Percentiles rank a stretch among this genome's conserved stretches.
phyloP scores from a whole-genome alignment of 2,329 filamentous ascomycete genomes.

The Alternaria postmessia region DNA sequence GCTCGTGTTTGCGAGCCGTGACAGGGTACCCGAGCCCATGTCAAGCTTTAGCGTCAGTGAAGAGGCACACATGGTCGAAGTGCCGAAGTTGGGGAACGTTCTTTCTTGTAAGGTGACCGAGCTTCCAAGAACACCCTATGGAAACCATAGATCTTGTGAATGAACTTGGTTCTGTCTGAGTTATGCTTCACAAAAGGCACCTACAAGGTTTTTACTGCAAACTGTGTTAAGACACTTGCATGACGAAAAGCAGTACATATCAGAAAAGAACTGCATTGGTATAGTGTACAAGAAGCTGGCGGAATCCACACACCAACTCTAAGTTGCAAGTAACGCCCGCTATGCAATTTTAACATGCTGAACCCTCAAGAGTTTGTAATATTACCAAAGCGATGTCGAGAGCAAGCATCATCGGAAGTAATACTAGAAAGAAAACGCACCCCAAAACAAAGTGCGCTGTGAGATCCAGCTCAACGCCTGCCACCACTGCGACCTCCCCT shows the following conservation, averaged over 20 bases:
- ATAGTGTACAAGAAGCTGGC: slow-evolving; percentile 8
- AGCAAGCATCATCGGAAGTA: neutral
- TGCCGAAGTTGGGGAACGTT: neutral
- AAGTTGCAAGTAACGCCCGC: slow-evolving; percentile 15
- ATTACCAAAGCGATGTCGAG: neutral
- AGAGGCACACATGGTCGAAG: neutral
- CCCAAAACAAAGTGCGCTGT: neutral
- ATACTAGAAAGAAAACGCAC: neutral
- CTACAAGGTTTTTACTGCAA: neutral
- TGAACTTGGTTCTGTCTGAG: neutral
- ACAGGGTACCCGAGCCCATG: too few species aligned
- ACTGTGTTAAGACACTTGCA: neutral
- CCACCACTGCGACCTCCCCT: slow-evolving; percentile 35
- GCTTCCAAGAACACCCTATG: neutral
- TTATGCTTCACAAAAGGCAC: neutral
- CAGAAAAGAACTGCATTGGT: neutral
- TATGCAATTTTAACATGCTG: slow-evolving; percentile 16
- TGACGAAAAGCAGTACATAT: neutral
- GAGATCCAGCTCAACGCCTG: slow-evolving; percentile 23
- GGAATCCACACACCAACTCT: neutral
- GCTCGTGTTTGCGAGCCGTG: too few species aligned
- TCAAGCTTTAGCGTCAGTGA: too few species aligned
- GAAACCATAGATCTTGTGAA: neutral
- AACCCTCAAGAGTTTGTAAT: slow-evolving; percentile 2
- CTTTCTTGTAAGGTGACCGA: neutral